Base-by-base conservation (phyloP, 305 asterid species). In the Rubia tinctorum region DNA sequence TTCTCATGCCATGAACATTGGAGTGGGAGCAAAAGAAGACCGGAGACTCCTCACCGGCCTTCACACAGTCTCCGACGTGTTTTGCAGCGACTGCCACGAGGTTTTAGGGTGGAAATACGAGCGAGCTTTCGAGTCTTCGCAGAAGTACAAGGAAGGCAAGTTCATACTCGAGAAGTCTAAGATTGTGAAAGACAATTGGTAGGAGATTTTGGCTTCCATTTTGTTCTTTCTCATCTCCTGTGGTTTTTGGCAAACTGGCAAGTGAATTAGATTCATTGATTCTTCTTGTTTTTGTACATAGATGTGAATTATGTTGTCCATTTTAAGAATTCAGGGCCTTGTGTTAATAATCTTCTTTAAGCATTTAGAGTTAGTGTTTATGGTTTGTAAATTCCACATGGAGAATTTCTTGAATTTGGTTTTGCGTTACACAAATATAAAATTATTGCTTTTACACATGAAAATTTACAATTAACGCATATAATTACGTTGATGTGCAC, bases 61-160 rank as follows among this genome's bases (percentile, higher is more conserved):
- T 22, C 96, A 92, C 85, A 87, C 92, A 2, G 95, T 92, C 30
- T 92, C 95, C 44, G 95, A 90, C 68, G 71, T 90, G 73, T 49
- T 69, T 23, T 92, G 98, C 37, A 84, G 84, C 23, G 96, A 92
- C 68, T 92, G 98, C 84, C 75, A 69, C 0, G 88, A 90, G 80
- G 71, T 87, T 51, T 64, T 92, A 76, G 98, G 98, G 22, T 92
- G 98, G 98, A 92, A 90, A 67, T 88, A 92, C 51, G 95, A 86
- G 72, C 87, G 91, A n/a, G 96, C 96, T 53, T 84, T 79, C 37
- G 90, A 85, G 73, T 78, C 84, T 0, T 78, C 89, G 0, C 95
- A 92, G 83, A 92, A 86, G 73, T 90, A 88, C 85, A 88, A 92
- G 82, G 98, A 90, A 78, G 97, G 98, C 69, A 92, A 92, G 77